These are phyloP conservation scores for Wickerhamomyces strasburgensis DNA, from an alignment of 805 yeast species.

Conservation along the genomic window DNA sequence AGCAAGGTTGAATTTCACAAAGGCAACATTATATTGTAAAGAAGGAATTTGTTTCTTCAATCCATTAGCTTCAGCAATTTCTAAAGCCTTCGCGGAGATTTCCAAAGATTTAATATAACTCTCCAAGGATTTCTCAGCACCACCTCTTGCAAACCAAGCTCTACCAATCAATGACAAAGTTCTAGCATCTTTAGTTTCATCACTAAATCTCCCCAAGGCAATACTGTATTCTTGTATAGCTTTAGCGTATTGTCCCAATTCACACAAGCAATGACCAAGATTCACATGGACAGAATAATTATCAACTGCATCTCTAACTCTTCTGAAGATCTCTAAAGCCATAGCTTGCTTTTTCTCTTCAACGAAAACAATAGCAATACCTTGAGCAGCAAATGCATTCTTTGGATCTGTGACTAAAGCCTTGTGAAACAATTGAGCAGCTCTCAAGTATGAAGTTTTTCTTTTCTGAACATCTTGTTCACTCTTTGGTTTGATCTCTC, in stretches of 20 bases:
- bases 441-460: constrained; percentile 75
- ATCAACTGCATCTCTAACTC: constrained; percentile 83
- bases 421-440: constrained; percentile 88
- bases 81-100: constrained; percentile 54
- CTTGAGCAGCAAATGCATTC: constrained; percentile 96
- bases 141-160: constrained; percentile 82
- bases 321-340: constrained; percentile 83
- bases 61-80: constrained; percentile 27
- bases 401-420: constrained; percentile 77
- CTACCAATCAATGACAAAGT: constrained; percentile 72
- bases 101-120: constrained; percentile 58
- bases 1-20: constrained; percentile 80
- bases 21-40: constrained; percentile 74
- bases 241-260: constrained; percentile 73
- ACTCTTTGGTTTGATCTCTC: constrained; percentile 53
- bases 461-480: constrained; percentile 51
- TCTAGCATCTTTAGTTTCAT: constrained; percentile 59
- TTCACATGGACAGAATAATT: constrained; percentile 81
- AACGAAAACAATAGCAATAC: constrained; percentile 88
- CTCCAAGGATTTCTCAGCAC: constrained; percentile 57
- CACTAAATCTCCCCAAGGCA: constrained; percentile 60
- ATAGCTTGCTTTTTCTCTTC: constrained; percentile 70
- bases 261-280: constrained; percentile 81
- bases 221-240: constrained; percentile 87
- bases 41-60: constrained; percentile 37